Evolutionary conservation across 1,284 basidiomycete genomes (phyloP).

Genomic region (Cryptococcus maquisensis): DNA sequence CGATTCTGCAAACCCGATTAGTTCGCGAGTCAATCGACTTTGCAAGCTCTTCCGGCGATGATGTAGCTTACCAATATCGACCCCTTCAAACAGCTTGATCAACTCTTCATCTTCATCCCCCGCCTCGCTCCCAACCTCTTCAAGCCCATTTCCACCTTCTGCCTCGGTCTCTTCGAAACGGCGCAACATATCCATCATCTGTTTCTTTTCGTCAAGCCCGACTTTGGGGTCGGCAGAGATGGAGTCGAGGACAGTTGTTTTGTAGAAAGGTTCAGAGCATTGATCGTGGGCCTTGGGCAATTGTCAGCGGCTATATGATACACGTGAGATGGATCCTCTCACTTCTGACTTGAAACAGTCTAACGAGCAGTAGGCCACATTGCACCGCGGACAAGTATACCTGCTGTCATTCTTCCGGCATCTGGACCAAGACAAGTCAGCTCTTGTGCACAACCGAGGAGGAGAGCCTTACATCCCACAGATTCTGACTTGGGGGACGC

Average conservation of each 20-base stretch:
- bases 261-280: conserved; percentile 49
- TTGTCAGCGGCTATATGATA: neutral
- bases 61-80: conserved; percentile 38
- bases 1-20: conserved; percentile 22
- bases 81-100: conserved; percentile 26
- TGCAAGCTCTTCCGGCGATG: no score
- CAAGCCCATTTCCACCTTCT: conserved; percentile 23
- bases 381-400: conserved; percentile 49
- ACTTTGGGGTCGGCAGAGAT: conserved; percentile 36
- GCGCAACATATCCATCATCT: conserved; percentile 46
- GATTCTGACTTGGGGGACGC: conserved; percentile 14
- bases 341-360: conserved; percentile 44
- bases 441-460: neutral
- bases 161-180: conserved; percentile 42
- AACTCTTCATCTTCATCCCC: conserved; percentile 32
- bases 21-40: neutral
- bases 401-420: conserved; percentile 40
- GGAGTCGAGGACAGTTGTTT: conserved; percentile 32
- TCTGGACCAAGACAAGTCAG: conserved; percentile 16
- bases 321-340: conserved; percentile 3
- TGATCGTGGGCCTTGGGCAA: conserved; percentile 37
- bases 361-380: conserved; percentile 46
- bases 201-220: conserved; percentile 37
- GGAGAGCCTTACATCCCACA: conserved; percentile 40
- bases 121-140: conserved; percentile 21